These are phyloP conservation scores for Chaetomium fimeti DNA, from an alignment of 495 filamentous ascomycete species.

Conservation along the genomic window DNA sequence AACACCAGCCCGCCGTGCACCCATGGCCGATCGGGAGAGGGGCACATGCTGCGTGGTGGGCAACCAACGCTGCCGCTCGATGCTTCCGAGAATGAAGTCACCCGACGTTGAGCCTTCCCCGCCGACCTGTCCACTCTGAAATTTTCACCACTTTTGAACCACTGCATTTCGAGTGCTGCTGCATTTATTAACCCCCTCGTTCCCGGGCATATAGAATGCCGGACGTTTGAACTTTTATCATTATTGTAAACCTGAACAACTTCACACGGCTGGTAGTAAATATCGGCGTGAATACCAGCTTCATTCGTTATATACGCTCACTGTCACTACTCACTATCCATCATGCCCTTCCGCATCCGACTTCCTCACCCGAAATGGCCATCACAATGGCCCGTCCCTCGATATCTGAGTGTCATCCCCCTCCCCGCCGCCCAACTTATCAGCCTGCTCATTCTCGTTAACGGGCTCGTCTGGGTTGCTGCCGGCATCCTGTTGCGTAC, in stretches of 20 bases:
- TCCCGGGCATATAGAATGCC: background rate
- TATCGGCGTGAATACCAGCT: background rate
- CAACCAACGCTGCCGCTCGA: background rate
- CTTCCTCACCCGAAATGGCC: background rate
- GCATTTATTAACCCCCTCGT: background rate
- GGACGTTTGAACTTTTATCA: background rate
- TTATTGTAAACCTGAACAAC: background rate
- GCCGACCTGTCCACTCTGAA: background rate
- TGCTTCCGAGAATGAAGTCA: slow-evolving; percentile 9
- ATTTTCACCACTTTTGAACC: background rate
- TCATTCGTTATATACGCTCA: too few species aligned
- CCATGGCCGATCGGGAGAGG: background rate
- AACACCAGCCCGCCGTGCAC: background rate
- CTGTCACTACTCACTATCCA: background rate
- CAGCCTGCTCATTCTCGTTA: slow-evolving; percentile 59
- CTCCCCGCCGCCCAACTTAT: slow-evolving; percentile 67
- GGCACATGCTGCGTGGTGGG: slow-evolving; percentile 12
- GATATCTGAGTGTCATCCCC: slow-evolving; percentile 48
- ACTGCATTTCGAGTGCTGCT: background rate
- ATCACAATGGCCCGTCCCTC: slow-evolving; percentile 6
- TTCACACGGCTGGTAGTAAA: background rate
- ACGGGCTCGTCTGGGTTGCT: slow-evolving; percentile 70
- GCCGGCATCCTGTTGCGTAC: slow-evolving; percentile 62
- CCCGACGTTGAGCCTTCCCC: background rate
- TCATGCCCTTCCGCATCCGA: slow-evolving; percentile 6